A percentile compares a stretch with the other conserved stretches of the same genome.
Evolutionary conservation across 768 basidiomycete species (phyloP).

Genomic region (Boletus barrowsii): DNA sequence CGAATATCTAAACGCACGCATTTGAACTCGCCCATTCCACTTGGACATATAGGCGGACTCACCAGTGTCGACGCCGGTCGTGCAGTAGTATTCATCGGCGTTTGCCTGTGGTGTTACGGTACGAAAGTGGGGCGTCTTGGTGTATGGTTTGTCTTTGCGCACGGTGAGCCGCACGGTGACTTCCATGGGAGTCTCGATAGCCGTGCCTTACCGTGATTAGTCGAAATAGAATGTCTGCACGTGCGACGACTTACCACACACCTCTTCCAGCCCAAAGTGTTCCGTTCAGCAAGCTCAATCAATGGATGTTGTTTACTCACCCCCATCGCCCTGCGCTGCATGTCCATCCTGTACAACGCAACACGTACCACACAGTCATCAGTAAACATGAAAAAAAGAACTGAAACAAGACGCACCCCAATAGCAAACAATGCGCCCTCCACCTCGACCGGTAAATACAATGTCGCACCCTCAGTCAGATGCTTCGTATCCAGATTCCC

Average conservation of each 20-base stretch:
- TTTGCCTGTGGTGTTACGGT: constrained; percentile 24
- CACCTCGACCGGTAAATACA: constrained; percentile 57
- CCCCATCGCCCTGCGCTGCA: constrained; percentile 66
- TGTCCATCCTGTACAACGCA: constrained; percentile 50
- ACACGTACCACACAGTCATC: neutral
- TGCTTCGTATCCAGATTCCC: constrained; percentile 64
- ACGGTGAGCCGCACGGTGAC: constrained; percentile 54
- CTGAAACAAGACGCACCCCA: constrained; percentile 36
- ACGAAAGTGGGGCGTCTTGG: constrained; percentile 55
- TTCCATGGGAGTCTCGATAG: constrained; percentile 62
- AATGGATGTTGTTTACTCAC: constrained; percentile 30
- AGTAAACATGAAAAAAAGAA: neutral
- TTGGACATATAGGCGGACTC: neutral
- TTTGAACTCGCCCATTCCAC: neutral
- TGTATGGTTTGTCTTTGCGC: constrained; percentile 54
- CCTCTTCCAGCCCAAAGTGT: constrained; percentile 38
- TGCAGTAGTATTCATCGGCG: constrained; percentile 48
- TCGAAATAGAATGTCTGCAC: neutral
- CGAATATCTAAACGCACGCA: constrained; percentile 38
- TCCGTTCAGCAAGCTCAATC: neutral
- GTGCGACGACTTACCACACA: constrained; percentile 45
- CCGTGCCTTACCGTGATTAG: constrained; percentile 41
- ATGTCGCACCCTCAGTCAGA: constrained; percentile 49
- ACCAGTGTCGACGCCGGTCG: constrained; percentile 54
- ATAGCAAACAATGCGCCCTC: constrained; percentile 61